A percentile compares a stretch with the other conserved stretches of the same genome.
phyloP scores from a whole-genome alignment of 2,329 filamentous ascomycete species.

The Gaeumannomyces tritici region DNA sequence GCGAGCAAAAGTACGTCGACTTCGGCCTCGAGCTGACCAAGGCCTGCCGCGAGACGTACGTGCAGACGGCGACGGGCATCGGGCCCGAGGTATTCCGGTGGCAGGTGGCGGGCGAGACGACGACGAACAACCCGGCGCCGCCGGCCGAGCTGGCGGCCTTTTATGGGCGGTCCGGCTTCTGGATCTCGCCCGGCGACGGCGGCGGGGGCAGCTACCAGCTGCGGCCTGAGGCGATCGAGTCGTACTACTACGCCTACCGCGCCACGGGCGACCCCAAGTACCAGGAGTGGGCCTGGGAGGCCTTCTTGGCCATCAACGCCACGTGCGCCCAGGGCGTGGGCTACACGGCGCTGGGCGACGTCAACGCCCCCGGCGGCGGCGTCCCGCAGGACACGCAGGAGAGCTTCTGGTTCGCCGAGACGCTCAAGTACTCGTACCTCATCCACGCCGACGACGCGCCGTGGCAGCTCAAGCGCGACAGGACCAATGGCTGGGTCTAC shows the following conservation, averaged over 20 bases:
- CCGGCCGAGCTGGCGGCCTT: constrained; percentile 38
- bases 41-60: constrained; percentile 68
- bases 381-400: constrained; percentile 63
- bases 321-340: constrained; percentile 56
- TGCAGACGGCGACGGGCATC: constrained; percentile 57
- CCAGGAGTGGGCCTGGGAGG: constrained; percentile 77
- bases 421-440: constrained; percentile 75
- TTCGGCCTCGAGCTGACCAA: constrained; percentile 66
- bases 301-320: constrained; percentile 57
- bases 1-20: constrained; percentile 55
- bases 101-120: constrained; percentile 28
- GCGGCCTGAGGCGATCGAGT: constrained; percentile 74
- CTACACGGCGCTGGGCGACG: constrained; percentile 56
- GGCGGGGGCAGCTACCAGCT: constrained; percentile 48
- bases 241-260: constrained; percentile 79
- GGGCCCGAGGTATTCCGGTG: constrained; percentile 67
- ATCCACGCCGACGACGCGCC: constrained; percentile 53
- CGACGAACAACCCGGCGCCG: constrained; percentile 27
- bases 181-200: constrained; percentile 35
- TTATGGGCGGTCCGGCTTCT: constrained; percentile 62
- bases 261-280: constrained; percentile 67
- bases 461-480: constrained; percentile 36
- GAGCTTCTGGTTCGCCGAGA: constrained; percentile 82
- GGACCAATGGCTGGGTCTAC: constrained; percentile 37
- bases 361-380: constrained; percentile 55